Base-by-base conservation (phyloP, 1,139 yeast genomes). In the Saccharomyces hybrid region DNA sequence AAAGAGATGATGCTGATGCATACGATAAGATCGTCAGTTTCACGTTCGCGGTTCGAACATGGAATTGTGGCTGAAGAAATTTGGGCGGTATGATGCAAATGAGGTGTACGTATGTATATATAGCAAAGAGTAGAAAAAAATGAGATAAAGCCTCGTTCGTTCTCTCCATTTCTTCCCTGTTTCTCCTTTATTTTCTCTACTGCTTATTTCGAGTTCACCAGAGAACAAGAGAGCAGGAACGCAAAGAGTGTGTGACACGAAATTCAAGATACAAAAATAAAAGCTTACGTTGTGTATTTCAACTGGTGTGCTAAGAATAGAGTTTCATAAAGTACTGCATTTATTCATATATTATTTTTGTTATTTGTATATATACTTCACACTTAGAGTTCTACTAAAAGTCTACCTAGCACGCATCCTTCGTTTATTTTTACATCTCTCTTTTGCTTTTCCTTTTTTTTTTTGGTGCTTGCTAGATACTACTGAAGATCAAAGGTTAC, bases 271-370 rank as follows among this genome's bases (percentile, higher is more conserved):
- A 46, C 29, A n/a, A 26, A 26, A 8, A 46, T n/a, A 46, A 9
- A 19, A 31, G 29, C 13, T 16, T 16, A 16, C 6, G 6, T 14
- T n/a, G 16, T 16, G 16, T 26, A 23, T 47, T 9, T 13, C 13
- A 29, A 13, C n/a, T 29, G 32, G 32, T 29, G 6, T 29, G 25
- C 25, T 25, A 25, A 26, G 16, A 57, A 51, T 54, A 56, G 58
- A 58, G 56, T 47, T 58, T 48, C 11, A 49, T 52, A 48, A 44
- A 50, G 47, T 52, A 54, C 7, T 29, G 5, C n/a, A 29, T 13
- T 29, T 13, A 26, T 29, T 11, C 32, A 29, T 29, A 29, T 11
- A 29, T 9, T 13, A 11, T 29, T 29, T 29, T 11, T 29, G 32
- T 29, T 29, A 26, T 29, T 29, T 29, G 32, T 29, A 29, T 11